Evolutionary conservation across 345 rosid species (phyloP), one percentile per base, ranked within the genome.

Genomic region (Clausena lansium): DNA sequence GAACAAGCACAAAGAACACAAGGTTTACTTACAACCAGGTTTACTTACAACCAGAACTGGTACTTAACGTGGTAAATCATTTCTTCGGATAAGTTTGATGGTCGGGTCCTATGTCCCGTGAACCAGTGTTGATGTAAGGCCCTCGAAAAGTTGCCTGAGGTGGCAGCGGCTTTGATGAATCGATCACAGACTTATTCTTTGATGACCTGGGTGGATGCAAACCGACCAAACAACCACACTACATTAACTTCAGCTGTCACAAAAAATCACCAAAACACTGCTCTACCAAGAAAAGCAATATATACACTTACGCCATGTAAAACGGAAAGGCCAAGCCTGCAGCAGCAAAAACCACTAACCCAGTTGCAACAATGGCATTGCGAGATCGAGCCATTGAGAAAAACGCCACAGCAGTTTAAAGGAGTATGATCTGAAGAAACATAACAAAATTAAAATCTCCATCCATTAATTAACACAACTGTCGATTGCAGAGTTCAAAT

Each of bases 91-190:
- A 89, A 47, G 86, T 78, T 82, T 72, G 90, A 77, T 84, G 86
- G 77, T 96, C 98, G 52, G 97, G 99, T 76, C 99, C 99, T 74
- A 92, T 79, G 76, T 96, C 98, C 35, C 92, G 94, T 70, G 98
- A 94, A 17, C 98, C 97, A 0, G 98, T 91, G 84, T 96, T 96
- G 28, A 96, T 86, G 87, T 96, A 96, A 78, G 99, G 98, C 81
- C 97, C 98, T 72, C 99, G 84, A 62, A 92, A 96, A 69, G 99
- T 92, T 61, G 97, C 99, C 86, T 96, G 97, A 1, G 98, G 98
- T 33, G 97, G 93, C 67, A 96, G 83, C 0, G 98, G 89, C 83
- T 94, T 94, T 25, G 99, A 87, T 67, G 97, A 62, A 81, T 96
- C 98, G 17, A 94, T 89, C 76, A 93, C 94, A 7, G 97, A 93